Percentiles rank a stretch among this genome's conserved stretches.
These are phyloP conservation scores for Suhomyces vadensis DNA, from an alignment of 805 yeast species.

Conservation along the genomic window DNA sequence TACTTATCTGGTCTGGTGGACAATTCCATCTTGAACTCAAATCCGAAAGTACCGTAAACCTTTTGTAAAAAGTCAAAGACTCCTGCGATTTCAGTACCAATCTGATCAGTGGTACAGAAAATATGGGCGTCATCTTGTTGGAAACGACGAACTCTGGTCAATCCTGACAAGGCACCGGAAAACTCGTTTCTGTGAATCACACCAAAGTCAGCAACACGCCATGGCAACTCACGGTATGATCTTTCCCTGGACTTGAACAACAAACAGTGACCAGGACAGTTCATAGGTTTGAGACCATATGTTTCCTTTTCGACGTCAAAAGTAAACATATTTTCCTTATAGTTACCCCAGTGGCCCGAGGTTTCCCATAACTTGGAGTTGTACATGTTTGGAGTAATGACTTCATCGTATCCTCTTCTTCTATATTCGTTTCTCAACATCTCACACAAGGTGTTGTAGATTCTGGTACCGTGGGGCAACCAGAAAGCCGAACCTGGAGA, in stretches of 20 bases:
- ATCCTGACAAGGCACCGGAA: conserved; percentile 85
- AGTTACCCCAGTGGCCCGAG: conserved; percentile 98
- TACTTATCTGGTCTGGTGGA: conserved; percentile 97
- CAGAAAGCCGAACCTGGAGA: conserved; percentile 98
- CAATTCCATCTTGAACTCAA: conserved; percentile 93
- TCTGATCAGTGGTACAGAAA: conserved; percentile 91
- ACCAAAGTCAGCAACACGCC: conserved; percentile 99
- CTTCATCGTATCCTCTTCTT: conserved; percentile 96
- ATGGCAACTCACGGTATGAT: conserved; percentile 94
- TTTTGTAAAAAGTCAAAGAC: conserved; percentile 83
- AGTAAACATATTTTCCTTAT: conserved; percentile 95
- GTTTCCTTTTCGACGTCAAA: conserved; percentile 96
- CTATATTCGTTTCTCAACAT: conserved; percentile 82
- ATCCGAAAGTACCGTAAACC: conserved; percentile 89
- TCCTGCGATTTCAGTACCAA: conserved; percentile 78
- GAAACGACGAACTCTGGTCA: conserved; percentile 97
- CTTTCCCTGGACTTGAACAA: conserved; percentile 91
- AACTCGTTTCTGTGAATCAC: conserved; percentile 96
- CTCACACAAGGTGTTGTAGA: conserved; percentile 83
- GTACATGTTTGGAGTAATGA: conserved; percentile 98
- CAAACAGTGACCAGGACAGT: conserved; percentile 90
- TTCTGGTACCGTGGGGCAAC: conserved; percentile 99
- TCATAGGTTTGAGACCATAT: conserved; percentile 93
- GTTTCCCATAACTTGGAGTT: conserved; percentile 97
- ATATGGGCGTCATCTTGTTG: conserved; percentile 99